Evolutionary conservation across 148 eudicot species (phyloP).

Genomic region (Arbutus unedo): DNA sequence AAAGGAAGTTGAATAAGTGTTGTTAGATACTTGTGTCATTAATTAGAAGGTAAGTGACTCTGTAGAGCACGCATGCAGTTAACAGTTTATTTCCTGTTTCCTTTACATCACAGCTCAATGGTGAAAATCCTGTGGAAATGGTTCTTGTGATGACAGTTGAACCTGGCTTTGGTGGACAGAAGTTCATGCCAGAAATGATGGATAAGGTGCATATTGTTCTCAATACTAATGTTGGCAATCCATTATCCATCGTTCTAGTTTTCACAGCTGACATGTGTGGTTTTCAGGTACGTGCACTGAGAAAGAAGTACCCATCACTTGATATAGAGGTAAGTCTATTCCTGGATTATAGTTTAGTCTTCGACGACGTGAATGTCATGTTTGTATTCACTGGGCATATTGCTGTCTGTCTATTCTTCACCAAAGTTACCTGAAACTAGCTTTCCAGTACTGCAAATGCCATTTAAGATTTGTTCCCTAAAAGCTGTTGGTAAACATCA

Average conservation of each 20-base stretch:
- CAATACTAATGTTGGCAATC: not conserved
- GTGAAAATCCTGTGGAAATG: constrained; percentile 73
- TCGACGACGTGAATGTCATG: not conserved
- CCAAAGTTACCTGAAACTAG: not conserved
- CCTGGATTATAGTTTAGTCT: not conserved
- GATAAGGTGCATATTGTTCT: constrained; percentile 53
- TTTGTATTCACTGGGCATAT: not conserved
- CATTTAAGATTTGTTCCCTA: not conserved
- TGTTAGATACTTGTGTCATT: no score
- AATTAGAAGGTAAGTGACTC: no score
- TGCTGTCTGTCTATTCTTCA: not conserved
- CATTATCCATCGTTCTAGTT: not conserved
- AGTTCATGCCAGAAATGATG: constrained; percentile 95
- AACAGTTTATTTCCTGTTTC: not conserved
- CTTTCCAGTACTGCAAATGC: not conserved
- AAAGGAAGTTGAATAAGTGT: no score
- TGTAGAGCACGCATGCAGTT: no score
- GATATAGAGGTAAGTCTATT: constrained; percentile 69
- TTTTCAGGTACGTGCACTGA: constrained; percentile 61
- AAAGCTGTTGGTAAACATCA: not conserved
- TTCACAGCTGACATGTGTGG: not conserved
- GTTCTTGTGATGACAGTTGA: constrained; percentile 95
- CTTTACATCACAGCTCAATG: constrained; percentile 46
- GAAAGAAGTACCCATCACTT: constrained; percentile 73
- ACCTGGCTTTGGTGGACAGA: constrained; percentile 98